A percentile compares a stretch with the other conserved stretches of the same genome.
Evolutionary conservation across 345 rosid genomes (phyloP).

Genomic region (Psidium guajava): DNA sequence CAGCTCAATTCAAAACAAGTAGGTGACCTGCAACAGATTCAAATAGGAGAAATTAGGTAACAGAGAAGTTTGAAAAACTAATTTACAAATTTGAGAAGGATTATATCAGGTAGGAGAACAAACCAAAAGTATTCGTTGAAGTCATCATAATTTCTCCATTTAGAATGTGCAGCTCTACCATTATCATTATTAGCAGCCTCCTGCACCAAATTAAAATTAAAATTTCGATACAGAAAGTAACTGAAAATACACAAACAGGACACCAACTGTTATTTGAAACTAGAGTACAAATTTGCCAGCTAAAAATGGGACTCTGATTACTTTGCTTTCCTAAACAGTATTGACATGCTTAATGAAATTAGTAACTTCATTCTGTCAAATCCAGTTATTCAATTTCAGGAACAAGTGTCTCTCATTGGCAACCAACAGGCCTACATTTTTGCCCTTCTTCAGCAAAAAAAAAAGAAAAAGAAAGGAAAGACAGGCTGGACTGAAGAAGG

Average conservation of each 20-base stretch:
- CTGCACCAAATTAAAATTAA: constrained; percentile 26
- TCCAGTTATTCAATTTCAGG: background rate
- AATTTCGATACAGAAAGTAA: background rate
- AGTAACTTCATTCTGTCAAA: background rate
- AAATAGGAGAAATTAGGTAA: background rate
- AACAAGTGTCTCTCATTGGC: background rate
- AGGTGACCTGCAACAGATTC: constrained; percentile 59
- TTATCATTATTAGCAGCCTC: constrained; percentile 62
- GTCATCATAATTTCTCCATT: constrained; percentile 98
- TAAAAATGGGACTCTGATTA: background rate
- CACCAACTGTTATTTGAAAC: background rate
- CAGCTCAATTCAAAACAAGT: constrained; percentile 81
- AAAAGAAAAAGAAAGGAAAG: background rate
- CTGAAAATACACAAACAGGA: background rate
- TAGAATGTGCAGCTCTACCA: constrained; percentile 96
- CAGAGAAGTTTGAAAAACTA: background rate
- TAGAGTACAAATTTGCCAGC: background rate
- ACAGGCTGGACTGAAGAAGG: background rate
- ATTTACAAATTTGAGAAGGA: background rate
- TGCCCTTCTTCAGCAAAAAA: background rate
- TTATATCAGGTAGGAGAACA: constrained; percentile 11
- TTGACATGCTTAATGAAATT: background rate
- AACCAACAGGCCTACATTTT: background rate
- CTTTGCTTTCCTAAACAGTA: background rate
- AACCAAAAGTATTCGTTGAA: constrained; percentile 98